Evolutionary conservation across 2,329 filamentous ascomycete species (phyloP), one percentile per base, ranked within the genome.

Genomic region (Colletotrichum limetticola): DNA sequence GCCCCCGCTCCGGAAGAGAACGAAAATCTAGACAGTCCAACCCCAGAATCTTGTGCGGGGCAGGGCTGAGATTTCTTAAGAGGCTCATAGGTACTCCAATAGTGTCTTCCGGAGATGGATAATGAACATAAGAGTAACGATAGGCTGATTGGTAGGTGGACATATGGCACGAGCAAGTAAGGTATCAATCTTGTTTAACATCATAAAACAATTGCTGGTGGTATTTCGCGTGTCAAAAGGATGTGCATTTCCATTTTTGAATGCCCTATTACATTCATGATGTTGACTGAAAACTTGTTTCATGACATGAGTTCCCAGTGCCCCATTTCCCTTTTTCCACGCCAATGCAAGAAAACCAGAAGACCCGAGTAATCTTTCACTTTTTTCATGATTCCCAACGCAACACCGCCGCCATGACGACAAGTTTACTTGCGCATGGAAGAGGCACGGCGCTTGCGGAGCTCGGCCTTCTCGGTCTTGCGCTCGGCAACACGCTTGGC

Each of bases 401-500:
- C 67, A 71, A 70, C 65, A 63, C 46, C 49, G 67, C 46, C 49
- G 53, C 53, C 63, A 49, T 67, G 62, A 57, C 32, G 57, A 46
- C 30, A 78, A 72, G 83, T 89, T 88, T 94, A 95, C 89, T 96
- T 96, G 90, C 90, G 92, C 93, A 97, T 95, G 83, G 96, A 98
- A 86, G 94, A 97, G 81, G 96, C 96, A 85, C 97, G 92, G 86
- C 97, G 93, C 95, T 98, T 98, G 90, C 95, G 94, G 86, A 93
- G 89, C 89, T 98, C 96, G 81, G 92, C 92, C 90, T 97, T 96
- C 88, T 93, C 92, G 84, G 93, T 90, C 92, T 98, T 98, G 90
- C 95, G 94, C 90, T 99, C 97, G 84, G 92, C 90, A 83, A 98
- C 94, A 89, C 97, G 97, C 94, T 97, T 97, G 89, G 97, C 95